Base-by-base conservation (phyloP, 805 yeast genomes). In the Candida xyloterini region DNA sequence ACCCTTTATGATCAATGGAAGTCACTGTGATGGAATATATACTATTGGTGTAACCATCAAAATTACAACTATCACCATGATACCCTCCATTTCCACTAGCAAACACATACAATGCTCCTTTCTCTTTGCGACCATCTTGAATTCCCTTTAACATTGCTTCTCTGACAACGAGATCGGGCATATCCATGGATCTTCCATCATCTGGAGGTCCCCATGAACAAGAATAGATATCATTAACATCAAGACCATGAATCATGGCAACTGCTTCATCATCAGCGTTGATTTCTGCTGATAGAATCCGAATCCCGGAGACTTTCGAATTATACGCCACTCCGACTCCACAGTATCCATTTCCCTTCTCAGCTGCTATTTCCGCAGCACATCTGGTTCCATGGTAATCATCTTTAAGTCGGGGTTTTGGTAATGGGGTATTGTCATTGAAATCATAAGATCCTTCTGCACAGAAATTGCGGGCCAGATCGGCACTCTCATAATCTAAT, bases 131-230 rank as follows among this genome's bases (percentile, higher is more conserved):
- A 15, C 99, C 99, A 20, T 84, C 81, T 47, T 75, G 79, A 11
- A 87, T 73, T 38, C 96, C 97, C 55, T 80, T 84, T n/a, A 85
- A 59, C 60, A 93, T 73, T 1, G 98, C 95, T 45, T 85, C 79
- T 53, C 77, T 75, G 6, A 91, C 96, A 21, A 91, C 54, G 24
- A 67, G 60, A 16, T 86, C 85, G 0, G 99, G 99, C 3, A 78
- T 93, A 37, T 86, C 89, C 73, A 93, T 77, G 1, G 95, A 76
- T 41, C 62, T 71, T 0, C 99, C 99, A 59, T 91, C 86, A 61
- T 93, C 99, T 3, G 88, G 76, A 2, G 99, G 99, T 7, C 99
- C 99, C 99, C 99, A 93, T 3, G 96, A 88, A 62, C 99, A 93
- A 3, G 96, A 86, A 60, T 89, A 93, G 27, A 93, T 93, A 60